Conservation (phyloP, 2,329 filamentous ascomycete genomes). For the Fusarium cicatricum region DNA sequence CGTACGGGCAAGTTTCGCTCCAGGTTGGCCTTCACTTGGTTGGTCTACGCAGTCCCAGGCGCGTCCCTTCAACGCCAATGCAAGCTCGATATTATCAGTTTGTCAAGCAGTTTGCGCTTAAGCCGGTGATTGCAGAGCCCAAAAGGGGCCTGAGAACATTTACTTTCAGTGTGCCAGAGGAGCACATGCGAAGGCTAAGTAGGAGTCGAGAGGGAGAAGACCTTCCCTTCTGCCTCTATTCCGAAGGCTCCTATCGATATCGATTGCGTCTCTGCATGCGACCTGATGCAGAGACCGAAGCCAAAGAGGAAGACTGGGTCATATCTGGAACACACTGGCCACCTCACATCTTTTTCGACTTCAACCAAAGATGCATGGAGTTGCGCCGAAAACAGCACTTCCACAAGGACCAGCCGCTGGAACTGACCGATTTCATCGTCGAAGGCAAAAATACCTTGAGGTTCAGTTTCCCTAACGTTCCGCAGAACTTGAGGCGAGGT, state of each 20-base stretch:
- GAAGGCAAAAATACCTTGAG: conserved; percentile 69
- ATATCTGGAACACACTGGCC: conserved; percentile 75
- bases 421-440: conserved; percentile 70
- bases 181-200: conserved; percentile 49
- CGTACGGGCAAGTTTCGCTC: conserved; percentile 53
- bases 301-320: conserved; percentile 66
- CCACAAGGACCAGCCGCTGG: conserved; percentile 77
- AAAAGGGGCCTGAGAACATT: conserved; percentile 53
- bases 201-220: conserved; percentile 39
- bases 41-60: conserved; percentile 57
- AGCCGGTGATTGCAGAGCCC: conserved; percentile 53
- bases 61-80: conserved; percentile 43
- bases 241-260: conserved; percentile 66
- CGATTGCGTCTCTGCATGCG: conserved; percentile 71
- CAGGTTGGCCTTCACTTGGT: conserved; percentile 56
- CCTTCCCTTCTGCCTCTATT: conserved; percentile 51
- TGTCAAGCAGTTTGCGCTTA: conserved; percentile 59
- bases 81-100: conserved; percentile 63
- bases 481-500: conserved; percentile 38
- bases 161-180: conserved; percentile 55
- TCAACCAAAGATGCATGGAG: conserved; percentile 69
- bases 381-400: conserved; percentile 75
- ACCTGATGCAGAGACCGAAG: conserved; percentile 16
- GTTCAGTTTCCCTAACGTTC: conserved; percentile 53
- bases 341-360: conserved; percentile 68